Evolutionary conservation across 768 basidiomycete species (phyloP).

Genomic region (Boletus tylopilopsis): DNA sequence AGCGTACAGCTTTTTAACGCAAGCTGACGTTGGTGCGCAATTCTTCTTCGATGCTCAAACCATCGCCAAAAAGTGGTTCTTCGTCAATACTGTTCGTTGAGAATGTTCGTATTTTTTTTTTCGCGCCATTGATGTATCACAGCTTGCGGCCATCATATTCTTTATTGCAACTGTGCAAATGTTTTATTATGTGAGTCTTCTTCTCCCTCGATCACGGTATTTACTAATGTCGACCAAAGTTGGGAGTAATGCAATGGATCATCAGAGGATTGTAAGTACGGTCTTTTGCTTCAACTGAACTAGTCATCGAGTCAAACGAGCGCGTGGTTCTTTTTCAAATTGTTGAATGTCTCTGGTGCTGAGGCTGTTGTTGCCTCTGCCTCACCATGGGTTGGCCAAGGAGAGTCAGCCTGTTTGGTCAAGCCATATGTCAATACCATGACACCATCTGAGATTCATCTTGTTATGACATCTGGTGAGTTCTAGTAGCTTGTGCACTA

Average conservation of each 20-base stretch:
- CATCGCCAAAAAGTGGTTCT: constrained; percentile 75
- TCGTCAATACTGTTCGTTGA: constrained; percentile 64
- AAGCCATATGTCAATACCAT: constrained; percentile 80
- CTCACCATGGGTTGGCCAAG: constrained; percentile 92
- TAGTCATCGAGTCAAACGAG: constrained; percentile 30
- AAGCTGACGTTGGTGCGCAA: constrained; percentile 63
- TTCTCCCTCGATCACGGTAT: background rate
- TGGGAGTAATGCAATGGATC: constrained; percentile 94
- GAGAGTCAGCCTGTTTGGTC: constrained; percentile 85
- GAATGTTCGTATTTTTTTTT: constrained; percentile 1
- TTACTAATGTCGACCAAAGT: constrained; percentile 22
- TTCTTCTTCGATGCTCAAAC: constrained; percentile 81
- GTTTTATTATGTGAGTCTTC: constrained; percentile 64
- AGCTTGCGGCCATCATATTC: constrained; percentile 83
- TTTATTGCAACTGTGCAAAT: constrained; percentile 93
- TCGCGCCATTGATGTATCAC: constrained; percentile 13
- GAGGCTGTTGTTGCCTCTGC: constrained; percentile 91
- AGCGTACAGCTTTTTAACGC: constrained; percentile 72
- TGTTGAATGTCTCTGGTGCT: constrained; percentile 89
- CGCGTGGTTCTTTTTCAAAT: constrained; percentile 92
- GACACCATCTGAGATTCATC: constrained; percentile 83
- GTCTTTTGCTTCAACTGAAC: background rate
- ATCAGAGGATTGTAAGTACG: constrained; percentile 70
- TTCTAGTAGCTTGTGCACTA: background rate
- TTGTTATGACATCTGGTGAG: constrained; percentile 81